Evolutionary conservation across 352 stramenopile species (phyloP), one percentile per base, ranked within the genome.

Genomic region (Phytophthora pistaciae): DNA sequence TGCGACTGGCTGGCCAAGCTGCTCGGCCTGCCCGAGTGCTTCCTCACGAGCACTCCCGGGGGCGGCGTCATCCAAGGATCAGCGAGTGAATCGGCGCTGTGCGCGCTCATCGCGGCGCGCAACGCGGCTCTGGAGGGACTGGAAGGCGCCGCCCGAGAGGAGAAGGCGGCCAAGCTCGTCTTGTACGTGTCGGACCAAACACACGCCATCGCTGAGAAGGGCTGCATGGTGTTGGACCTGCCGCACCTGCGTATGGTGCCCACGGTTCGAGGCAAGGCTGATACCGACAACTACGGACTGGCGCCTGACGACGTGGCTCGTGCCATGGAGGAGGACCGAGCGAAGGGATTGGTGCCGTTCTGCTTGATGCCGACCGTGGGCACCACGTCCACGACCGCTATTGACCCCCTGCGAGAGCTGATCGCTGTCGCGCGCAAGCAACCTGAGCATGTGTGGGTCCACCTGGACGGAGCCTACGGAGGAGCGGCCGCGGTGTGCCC

Each of bases 151-250:
- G 76, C 46, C 1, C 72, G 75, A 23, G n/a, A 75, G 14, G 68
- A 76, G 48, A 75, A 79, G 29, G 72, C 72, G 5, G 58, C 77
- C 18, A 80, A 84, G 13, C 75, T 93, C 18, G 82, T 87, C 11
- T 64, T 85, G 21, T 93, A 94, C 71, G 75, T 87, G 6, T 91
- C 79, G 36, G 85, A 93, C 60, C 87, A 94, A 74, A 91, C 85
- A 3, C 85, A 94, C 61, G 79, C 82, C 6, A 87, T 88, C 64
- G 85, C 77, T 3, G 70, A 87, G 63, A 94, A 94, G 60, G 84
- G 82, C 6, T 86, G 79, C 64, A 90, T 90, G 71, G 81, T 94
- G 46, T 70, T 92, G 21, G 85, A 90, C 16, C 77, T 92, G 44
- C 71, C 78, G 0, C 80, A 90, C 42, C 60, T 91, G 56, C 82